Conservation (phyloP, 495 filamentous ascomycete species). For the Aspergillus incahuasiensis region DNA sequence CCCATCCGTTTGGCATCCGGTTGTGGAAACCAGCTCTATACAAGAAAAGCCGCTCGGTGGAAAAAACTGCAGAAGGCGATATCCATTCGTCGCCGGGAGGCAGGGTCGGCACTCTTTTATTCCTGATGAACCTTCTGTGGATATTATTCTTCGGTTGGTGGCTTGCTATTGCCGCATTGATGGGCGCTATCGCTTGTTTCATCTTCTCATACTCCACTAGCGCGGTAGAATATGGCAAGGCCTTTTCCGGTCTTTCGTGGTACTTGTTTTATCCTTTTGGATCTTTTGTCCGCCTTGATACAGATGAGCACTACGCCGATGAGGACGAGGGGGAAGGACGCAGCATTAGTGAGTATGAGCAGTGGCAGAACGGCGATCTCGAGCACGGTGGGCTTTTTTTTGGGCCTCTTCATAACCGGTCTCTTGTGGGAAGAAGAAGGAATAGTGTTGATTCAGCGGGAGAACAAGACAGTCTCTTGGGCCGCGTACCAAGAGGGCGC, state of each 20-base stretch:
- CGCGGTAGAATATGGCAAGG: constrained; percentile 78
- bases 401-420: constrained; percentile 71
- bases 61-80: constrained; percentile 93
- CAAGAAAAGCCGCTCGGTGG: constrained; percentile 94
- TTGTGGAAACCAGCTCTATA: constrained; percentile 99
- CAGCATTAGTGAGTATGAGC: constrained; percentile 98
- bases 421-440: constrained; percentile 82
- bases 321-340: constrained; percentile 99
- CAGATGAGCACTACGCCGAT: constrained; percentile 89
- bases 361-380: constrained; percentile 96
- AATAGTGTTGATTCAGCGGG: constrained; percentile 82
- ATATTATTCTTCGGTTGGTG: constrained; percentile 95
- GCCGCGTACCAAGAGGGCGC: constrained; percentile 53
- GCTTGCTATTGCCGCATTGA: constrained; percentile 72
- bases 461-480: constrained; percentile 87
- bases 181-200: constrained; percentile 73
- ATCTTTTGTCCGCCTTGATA: constrained; percentile 86
- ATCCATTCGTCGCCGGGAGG: constrained; percentile 95
- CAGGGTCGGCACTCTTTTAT: constrained; percentile 74
- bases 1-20: constrained; percentile 96
- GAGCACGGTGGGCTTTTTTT: constrained; percentile 96
- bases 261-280: constrained; percentile 97
- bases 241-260: constrained; percentile 75
- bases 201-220: constrained; percentile 73
- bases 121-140: constrained; percentile 86